Percentiles rank a stretch among this genome's conserved stretches.
phyloP scores from a whole-genome alignment of 169 alveolate species.

The Plasmodium knowlesi region DNA sequence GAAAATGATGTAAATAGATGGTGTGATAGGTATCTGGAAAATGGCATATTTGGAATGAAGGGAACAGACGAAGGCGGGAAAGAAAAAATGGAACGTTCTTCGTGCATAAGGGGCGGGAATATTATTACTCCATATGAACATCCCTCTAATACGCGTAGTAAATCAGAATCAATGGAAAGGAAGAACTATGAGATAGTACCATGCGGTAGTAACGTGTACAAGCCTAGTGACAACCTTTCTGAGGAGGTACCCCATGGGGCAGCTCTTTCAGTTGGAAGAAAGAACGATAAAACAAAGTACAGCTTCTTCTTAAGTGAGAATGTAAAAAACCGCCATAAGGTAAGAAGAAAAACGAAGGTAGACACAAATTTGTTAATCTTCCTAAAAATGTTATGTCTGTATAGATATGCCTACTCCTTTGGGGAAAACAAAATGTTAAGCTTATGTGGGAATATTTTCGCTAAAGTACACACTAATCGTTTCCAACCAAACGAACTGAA shows the following conservation, averaged over 20 bases:
- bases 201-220: not conserved
- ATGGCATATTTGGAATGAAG: not conserved
- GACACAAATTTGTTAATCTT: slow-evolving; percentile 9
- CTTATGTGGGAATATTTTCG: not conserved
- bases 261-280: not conserved
- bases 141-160: not conserved
- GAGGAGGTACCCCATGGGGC: not conserved
- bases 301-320: not conserved
- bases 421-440: not conserved
- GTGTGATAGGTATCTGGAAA: slow-evolving; percentile 15
- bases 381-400: slow-evolving; percentile 36
- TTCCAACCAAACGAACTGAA: not conserved
- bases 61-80: not conserved
- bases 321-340: not conserved
- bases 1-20: slow-evolving; percentile 25
- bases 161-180: not conserved
- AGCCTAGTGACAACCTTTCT: not conserved
- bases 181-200: not conserved
- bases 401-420: slow-evolving; percentile 19
- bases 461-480: not conserved
- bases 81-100: not conserved
- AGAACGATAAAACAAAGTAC: not conserved
- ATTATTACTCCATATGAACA: not conserved
- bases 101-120: not conserved
- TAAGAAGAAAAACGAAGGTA: not conserved